Base-by-base conservation (phyloP, 352 stramenopile genomes). In the Phytophthora multivora region DNA sequence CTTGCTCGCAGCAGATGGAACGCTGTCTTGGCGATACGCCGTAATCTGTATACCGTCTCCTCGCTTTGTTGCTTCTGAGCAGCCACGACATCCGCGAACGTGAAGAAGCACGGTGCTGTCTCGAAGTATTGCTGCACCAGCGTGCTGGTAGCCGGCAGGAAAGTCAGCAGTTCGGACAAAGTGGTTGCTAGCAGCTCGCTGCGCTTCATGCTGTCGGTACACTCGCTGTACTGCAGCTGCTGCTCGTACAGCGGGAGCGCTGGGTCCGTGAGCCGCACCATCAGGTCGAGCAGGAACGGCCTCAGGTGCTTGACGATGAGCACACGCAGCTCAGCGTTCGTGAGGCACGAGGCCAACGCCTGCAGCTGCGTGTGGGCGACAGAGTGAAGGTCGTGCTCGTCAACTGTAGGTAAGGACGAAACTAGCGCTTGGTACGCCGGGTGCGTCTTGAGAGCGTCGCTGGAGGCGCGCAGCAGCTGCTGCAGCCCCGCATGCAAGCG, bases 21-120 rank as follows among this genome's bases (percentile, higher is more conserved):
- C 11, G 81, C 80, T 3, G 81, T 88, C 26, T 71, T 67, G 13
- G 85, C 78, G 46, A 93, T 90, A 21, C 71, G 60, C 13, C 68
- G 69, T 47, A 94, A 52, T 7, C 88, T 81, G 5, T 48, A 49
- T 6, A 69, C 16, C 16, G 63, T 69, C 21, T 79, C 49, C 3
- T 69, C 53, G n/a, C 38, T 53, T 26, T 82, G 66, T 33, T 75
- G 49, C 39, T 77, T 75, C 54, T 83, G 77, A 46, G 65, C 26
- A 13, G 65, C 61, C 10, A 69, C 73, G 10, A 91, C 65, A 58
- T 76, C 80, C 7, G 78, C 72, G 40, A 80, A 90, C 56, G 89
- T 59, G 53, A 96, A 93, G 67, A 93, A 96, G 59, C 85, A 92
- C 11, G 74, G 79, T 25, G 80, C 68, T 13, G 83, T 65, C 52